Evolutionary conservation across 2,329 filamentous ascomycete species (phyloP).

Genomic region (Trichophyton benhamiae): DNA sequence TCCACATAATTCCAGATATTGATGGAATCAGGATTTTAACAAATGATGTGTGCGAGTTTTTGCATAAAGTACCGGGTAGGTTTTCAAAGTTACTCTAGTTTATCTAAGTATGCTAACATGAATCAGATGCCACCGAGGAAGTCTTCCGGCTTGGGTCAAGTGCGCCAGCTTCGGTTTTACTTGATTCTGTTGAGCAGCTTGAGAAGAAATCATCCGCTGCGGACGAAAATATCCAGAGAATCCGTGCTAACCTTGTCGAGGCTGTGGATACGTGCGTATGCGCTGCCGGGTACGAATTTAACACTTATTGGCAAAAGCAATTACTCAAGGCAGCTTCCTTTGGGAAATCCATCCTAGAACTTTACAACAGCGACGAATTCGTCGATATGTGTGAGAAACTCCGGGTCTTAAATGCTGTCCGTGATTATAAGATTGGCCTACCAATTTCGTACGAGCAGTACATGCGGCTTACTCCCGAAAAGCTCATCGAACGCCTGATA

Average conservation of each 20-base stretch:
- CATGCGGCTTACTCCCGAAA: conserved; percentile 76
- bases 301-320: conserved; percentile 83
- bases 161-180: conserved; percentile 77
- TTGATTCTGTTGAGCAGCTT: conserved; percentile 83
- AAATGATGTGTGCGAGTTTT: conserved; percentile 89
- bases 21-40: conserved; percentile 87
- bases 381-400: conserved; percentile 96
- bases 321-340: conserved; percentile 94
- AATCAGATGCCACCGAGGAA: conserved; percentile 60
- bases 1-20: conserved; percentile 75
- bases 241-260: conserved; percentile 73
- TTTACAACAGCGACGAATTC: conserved; percentile 97
- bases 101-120: conserved; percentile 5
- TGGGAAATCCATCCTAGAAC: conserved; percentile 89
- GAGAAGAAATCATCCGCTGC: conserved; percentile 93
- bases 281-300: conserved; percentile 86
- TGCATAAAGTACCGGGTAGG: conserved; percentile 72
- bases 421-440: conserved; percentile 81
- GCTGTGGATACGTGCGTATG: conserved; percentile 90
- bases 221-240: conserved; percentile 93
- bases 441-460: conserved; percentile 91
- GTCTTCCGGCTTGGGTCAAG: conserved; percentile 83
- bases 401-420: conserved; percentile 80
- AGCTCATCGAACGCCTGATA: conserved; percentile 71
- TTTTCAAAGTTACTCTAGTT: conserved; percentile 1